Evolutionary conservation across 768 basidiomycete genomes (phyloP), one percentile per base, ranked within the genome.

Genomic region (Termitomyces sp.): DNA sequence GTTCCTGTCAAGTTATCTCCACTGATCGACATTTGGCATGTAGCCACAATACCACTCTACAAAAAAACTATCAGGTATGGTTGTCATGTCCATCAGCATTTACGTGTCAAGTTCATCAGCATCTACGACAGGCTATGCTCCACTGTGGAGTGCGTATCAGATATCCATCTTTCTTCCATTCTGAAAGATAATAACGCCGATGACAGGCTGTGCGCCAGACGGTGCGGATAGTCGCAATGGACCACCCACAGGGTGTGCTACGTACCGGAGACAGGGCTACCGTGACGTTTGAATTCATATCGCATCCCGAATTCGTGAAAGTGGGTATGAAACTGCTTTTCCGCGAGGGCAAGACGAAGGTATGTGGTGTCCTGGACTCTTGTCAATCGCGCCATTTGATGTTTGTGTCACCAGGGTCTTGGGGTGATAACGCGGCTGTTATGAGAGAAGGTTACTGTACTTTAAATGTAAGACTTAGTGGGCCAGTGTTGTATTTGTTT

Each of bases 281-380:
- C 3, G 93, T 98, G n/a, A 81, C 83, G 32, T 98, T 98, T 62
- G 92, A 98, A 72, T 96, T 98, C 65, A 91, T 96, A 52, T 87
- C 90, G 13, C 88, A 89, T 51, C 88, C 92, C 0, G 96, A 97
- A 75, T 95, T 86, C 66, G 76, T 98, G 59, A 94, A 95, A 68
- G 88, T 87, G 61, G 95, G 95, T 25, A 92, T 91, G 87, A 93
- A 94, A 71, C 76, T 96, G 22, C 71, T 99, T 12, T 94, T 98
- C 68, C 78, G 96, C 38, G 97, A 98, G 70, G 96, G 95, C 3
- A 94, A 93, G 76, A 97, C 94, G 0, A 98, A 97, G 79, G 94
- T 86, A n/a, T 45, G 45, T 40, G 46, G 35, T 60, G 36, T 31
- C 41, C 25, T 39, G 41, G 38, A 35, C 7, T 15, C 18, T 11